These are phyloP conservation scores for Aspergillus fructus DNA, from an alignment of 2,329 filamentous ascomycete species.

Conservation along the genomic window DNA sequence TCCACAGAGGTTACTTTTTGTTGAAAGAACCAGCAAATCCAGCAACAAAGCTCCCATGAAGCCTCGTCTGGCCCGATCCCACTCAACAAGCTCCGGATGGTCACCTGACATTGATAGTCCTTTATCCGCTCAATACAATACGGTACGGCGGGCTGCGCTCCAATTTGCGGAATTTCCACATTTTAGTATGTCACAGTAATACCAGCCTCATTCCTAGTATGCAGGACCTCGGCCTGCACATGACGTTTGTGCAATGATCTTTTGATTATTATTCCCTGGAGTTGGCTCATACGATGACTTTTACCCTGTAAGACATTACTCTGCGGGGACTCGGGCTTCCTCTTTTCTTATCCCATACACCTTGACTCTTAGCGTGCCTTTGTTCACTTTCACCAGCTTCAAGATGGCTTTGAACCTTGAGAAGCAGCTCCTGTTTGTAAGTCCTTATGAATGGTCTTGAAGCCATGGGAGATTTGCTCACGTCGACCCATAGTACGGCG, in stretches of 20 bases:
- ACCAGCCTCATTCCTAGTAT: not conserved
- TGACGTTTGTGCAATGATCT: not conserved
- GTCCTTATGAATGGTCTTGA: constrained; percentile 25
- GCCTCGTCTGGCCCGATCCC: constrained; percentile 7
- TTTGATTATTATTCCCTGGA: not conserved
- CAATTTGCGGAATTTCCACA: not conserved
- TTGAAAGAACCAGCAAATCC: constrained; percentile 4
- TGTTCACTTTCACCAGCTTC: not conserved
- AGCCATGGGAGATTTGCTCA: constrained; percentile 1
- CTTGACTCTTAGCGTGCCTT: not conserved
- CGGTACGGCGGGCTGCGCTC: not conserved
- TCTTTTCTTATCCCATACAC: not conserved
- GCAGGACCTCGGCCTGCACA: constrained; percentile 6
- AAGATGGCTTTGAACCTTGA: constrained; percentile 59
- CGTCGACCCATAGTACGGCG: constrained; percentile 55
- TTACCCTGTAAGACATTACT: not conserved
- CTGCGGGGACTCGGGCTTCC: not conserved
- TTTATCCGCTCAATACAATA: not conserved
- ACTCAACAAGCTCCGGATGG: constrained; percentile 5
- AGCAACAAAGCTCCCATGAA: constrained; percentile 7
- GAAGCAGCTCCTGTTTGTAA: constrained; percentile 66
- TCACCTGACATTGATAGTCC: constrained; percentile 16
- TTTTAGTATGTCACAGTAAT: not conserved
- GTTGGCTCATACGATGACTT: constrained; percentile 4
- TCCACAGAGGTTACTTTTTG: constrained; percentile 3